Evolutionary conservation across 2,329 filamentous ascomycete genomes (phyloP).

Genomic region (Cercospora zeina): DNA sequence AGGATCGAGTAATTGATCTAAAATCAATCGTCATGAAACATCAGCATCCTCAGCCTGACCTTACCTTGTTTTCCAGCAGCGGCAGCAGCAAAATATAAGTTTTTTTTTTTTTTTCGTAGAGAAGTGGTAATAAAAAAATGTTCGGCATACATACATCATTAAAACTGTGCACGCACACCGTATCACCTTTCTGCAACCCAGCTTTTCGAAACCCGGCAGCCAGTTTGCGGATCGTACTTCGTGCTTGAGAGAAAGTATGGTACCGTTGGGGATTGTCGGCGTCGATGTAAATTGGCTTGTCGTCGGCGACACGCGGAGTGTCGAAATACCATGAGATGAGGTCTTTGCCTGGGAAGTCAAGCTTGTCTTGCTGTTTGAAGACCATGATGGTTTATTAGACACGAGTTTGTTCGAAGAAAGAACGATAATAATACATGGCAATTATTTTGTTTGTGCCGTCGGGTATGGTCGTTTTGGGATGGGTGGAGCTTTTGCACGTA

Average conservation of each 20-base stretch:
- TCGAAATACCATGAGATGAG: slow-evolving; percentile 57
- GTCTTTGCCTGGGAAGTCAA: slow-evolving; percentile 50
- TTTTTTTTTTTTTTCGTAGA: no score
- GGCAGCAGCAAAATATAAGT: no score
- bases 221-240: slow-evolving; percentile 48
- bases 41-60: no score
- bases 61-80: no score
- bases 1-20: slow-evolving; percentile 32
- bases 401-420: background rate
- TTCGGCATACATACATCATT: slow-evolving; percentile 47
- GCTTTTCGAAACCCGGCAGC: slow-evolving; percentile 53
- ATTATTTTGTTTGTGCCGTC: slow-evolving; percentile 5
- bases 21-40: no score
- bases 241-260: slow-evolving; percentile 48
- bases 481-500: background rate
- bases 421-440: background rate
- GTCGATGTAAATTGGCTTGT: slow-evolving; percentile 55
- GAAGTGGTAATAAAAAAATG: no score
- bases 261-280: slow-evolving; percentile 43
- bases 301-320: slow-evolving; percentile 47
- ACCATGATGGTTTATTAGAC: slow-evolving; percentile 22
- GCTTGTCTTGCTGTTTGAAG: slow-evolving; percentile 24
- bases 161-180: slow-evolving; percentile 53
- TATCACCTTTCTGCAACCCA: slow-evolving; percentile 54
- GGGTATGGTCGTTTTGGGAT: slow-evolving; percentile 12